Evolutionary conservation across 768 basidiomycete species (phyloP).

Genomic region (Hericium rajendrae): DNA sequence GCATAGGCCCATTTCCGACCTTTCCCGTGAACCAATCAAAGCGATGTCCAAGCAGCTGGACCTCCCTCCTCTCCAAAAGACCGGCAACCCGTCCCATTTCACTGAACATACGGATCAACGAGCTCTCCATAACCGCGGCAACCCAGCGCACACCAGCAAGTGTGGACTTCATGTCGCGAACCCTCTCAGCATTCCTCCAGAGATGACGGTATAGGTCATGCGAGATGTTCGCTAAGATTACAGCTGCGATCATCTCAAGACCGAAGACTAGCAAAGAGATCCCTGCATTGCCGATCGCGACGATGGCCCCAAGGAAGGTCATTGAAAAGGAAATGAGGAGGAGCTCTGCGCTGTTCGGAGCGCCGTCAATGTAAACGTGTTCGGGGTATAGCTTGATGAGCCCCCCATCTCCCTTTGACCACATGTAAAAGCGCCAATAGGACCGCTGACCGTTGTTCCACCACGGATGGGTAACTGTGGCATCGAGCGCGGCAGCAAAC

Average conservation of each 20-base stretch:
- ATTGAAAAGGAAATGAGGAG: conserved; percentile 22
- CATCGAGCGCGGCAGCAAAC: conserved; percentile 38
- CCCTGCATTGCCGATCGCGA: conserved; percentile 11
- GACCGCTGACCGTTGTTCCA: conserved; percentile 38
- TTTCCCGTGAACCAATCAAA: conserved; percentile 51
- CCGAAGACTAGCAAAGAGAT: conserved; percentile 10
- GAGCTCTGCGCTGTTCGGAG: conserved; percentile 42
- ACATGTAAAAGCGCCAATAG: conserved; percentile 48
- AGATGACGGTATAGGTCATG: conserved; percentile 44
- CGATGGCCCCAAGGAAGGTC: conserved; percentile 7
- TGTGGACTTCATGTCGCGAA: conserved; percentile 24
- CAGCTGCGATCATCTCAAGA: conserved; percentile 16
- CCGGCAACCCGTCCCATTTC: conserved; percentile 41
- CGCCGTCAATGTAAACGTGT: conserved; percentile 32
- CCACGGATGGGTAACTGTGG: conserved; percentile 48
- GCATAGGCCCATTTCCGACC: conserved; percentile 27
- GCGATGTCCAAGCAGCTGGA: conserved; percentile 25
- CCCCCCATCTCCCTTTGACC: conserved; percentile 48
- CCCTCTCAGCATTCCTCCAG: conserved; percentile 29
- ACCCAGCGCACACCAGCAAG: conserved; percentile 29
- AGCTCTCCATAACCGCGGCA: conserved; percentile 37
- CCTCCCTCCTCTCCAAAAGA: conserved; percentile 34
- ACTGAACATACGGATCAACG: conserved; percentile 39
- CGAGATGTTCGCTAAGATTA: conserved; percentile 30
- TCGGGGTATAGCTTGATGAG: conserved; percentile 40